phyloP scores from a whole-genome alignment of 768 basidiomycete species.

The Leccinum rimulosum region DNA sequence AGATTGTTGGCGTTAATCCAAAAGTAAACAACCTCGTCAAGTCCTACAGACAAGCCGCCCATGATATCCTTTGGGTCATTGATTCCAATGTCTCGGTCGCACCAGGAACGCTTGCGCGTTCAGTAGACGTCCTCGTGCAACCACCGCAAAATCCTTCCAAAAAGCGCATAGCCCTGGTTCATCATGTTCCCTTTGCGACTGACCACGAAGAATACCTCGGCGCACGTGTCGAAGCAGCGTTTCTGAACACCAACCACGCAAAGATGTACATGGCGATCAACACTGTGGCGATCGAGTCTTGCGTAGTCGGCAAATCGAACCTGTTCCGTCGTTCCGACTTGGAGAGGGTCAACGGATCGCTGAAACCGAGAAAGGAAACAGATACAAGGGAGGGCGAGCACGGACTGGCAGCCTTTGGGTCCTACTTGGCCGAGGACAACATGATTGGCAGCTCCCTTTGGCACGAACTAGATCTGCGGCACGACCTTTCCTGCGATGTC shows the following conservation, averaged over 20 bases:
- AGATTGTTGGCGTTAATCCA: conserved; percentile 87
- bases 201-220: conserved; percentile 70
- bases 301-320: conserved; percentile 96
- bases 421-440: conserved; percentile 96
- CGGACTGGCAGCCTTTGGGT: conserved; percentile 79
- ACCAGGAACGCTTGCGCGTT: conserved; percentile 75
- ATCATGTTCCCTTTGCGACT: conserved; percentile 91
- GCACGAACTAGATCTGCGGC: conserved; percentile 88
- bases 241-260: conserved; percentile 95
- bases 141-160: conserved; percentile 35
- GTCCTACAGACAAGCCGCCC: conserved; percentile 72
- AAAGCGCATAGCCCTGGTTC: conserved; percentile 76
- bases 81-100: conserved; percentile 91
- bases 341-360: conserved; percentile 66
- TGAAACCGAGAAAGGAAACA: conserved; percentile 43
- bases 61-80: conserved; percentile 95
- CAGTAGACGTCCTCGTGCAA: conserved; percentile 70
- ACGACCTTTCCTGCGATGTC: conserved; percentile 89
- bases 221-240: conserved; percentile 86
- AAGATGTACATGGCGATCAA: conserved; percentile 98
- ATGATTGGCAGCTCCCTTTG: conserved; percentile 92
- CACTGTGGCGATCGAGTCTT: conserved; percentile 84
- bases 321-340: conserved; percentile 89
- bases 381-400: conserved; percentile 21
- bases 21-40: conserved; percentile 96